A percentile compares a stretch with the other conserved stretches of the same genome.
Conservation (phyloP, 1,139 yeast species). For the Groenewaldozyma auringiensis region DNA sequence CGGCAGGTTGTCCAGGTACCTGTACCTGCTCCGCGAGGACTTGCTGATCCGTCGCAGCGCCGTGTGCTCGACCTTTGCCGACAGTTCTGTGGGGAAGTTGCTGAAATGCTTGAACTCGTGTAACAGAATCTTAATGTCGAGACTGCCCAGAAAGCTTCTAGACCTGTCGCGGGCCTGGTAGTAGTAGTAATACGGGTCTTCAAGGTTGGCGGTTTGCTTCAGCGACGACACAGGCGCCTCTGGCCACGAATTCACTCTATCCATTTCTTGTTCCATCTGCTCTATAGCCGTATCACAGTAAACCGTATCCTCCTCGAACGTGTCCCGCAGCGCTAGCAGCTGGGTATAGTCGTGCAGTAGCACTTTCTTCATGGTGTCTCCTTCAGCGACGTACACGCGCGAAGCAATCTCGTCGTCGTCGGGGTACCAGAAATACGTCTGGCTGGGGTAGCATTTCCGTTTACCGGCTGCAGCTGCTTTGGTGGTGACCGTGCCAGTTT, state of each 20-base stretch:
- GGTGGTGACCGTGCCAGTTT: neutral
- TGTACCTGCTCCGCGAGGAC: conserved; percentile 5
- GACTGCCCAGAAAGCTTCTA: conserved; percentile 10
- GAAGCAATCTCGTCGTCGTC: neutral
- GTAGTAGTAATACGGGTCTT: conserved; percentile 11
- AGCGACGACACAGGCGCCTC: neutral
- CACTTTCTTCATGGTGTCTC: neutral
- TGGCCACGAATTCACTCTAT: neutral
- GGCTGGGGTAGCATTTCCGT: neutral
- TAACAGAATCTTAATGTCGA: conserved; percentile 12
- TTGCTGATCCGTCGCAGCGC: conserved; percentile 5
- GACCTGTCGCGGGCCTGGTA: conserved; percentile 11
- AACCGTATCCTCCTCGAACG: neutral
- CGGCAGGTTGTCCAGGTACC: conserved; percentile 13
- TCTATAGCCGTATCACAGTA: conserved; percentile 6
- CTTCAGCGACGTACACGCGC: neutral
- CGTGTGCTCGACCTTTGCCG: conserved; percentile 5
- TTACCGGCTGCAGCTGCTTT: conserved; percentile 3
- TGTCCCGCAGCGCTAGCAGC: neutral
- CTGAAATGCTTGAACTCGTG: conserved; percentile 8
- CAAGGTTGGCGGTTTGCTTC: neutral
- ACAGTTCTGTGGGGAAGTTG: conserved; percentile 9
- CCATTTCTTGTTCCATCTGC: conserved; percentile 6
- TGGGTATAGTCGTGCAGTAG: neutral
- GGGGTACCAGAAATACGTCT: neutral